Evolutionary conservation across 139 green algal species (phyloP), one percentile per base, ranked within the genome.

Genomic region (Auxenochlorella protothecoides): DNA sequence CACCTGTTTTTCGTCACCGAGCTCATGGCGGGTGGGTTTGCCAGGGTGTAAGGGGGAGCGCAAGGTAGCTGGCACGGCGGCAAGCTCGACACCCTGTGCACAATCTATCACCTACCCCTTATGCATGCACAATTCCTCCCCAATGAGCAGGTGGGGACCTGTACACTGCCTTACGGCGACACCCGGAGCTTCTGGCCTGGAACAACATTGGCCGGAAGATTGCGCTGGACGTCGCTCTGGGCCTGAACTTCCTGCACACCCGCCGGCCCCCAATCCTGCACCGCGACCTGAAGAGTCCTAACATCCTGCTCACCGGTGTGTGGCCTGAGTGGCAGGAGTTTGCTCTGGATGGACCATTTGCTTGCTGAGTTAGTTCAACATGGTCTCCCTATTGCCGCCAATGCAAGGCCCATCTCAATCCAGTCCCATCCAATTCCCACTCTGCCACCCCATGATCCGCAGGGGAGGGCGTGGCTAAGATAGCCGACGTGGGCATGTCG

Each of bases 191-290:
- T 3, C 82, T 91, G 79, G 70, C 70, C 59, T 91, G 86, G 86
- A 82, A 87, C 13, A 65, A 73, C 10, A 65, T 90, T 63, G 86
- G 84, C 6, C 75, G 79, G 56, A 89, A 86, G 73, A 79, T 89
- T 74, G 81, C 80, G 14, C 76, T 88, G 57, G 86, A 89, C 64
- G 77, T 89, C 8, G 86, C 86, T 2, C 77, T 91, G 83, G 89
- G 89, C 62, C 89, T 95, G 74, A 85, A 89, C 72, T 92, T 93
- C 81, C 86, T 95, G 63, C 89, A 95, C 80, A 88, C 79, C 70
- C 77, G 79, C 10, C 78, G 73, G 14, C 89, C 89, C 5, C 79
- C 84, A 53, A 84, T 95, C 61, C 84, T 90, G 66, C 89, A 95
- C 78, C 75, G 88, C 3, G 89, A 95, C 80, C 79, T 95, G 13